Evolutionary conservation across 148 eudicot genomes (phyloP), one percentile per base, ranked within the genome.

Genomic region (Chenopodium suecicum): DNA sequence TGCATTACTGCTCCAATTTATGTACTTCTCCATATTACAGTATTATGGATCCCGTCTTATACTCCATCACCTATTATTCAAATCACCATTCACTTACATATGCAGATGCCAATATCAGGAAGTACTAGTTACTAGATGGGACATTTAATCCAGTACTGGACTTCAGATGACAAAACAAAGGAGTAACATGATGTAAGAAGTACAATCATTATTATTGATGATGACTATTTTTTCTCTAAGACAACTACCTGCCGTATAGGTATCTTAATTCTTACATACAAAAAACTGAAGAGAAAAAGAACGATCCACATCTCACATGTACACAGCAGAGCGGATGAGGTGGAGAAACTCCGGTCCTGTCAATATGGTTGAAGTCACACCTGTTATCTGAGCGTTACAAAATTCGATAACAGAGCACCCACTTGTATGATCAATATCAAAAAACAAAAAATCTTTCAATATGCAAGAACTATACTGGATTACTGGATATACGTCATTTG

Each of bases 391-490:
- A 76, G 62, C 34, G 16, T 75, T 60, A 79, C 80, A 71, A 80
- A 86, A 85, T 84, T 62, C 9, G 84, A 83, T 80, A 81, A 82
- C 89, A 64, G 58, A 82, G 83, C 80, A 17, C 82, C 81, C 62
- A 74, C 63, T 50, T 7, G 70, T 75, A 79, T 23, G 68, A 73
- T 66, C 80, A 78, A 56, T 69, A 52, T 52, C 58, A 64, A 77
- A 72, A 44, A 63, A 48, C 47, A 50, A 7, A 16, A 9, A 31
- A 13, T 41, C 19, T 75, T 41, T 50, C 14, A 50, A 23, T 65
- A 79, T 48, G 74, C 41, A 31, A 67, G 73, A 48, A 74, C 62
- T 50, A 67, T 75, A 32, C 74, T 56, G 63, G 29, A 76, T 56
- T 81, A 32, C 74, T 56, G 63, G 29, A 76, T 69, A 32, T 65